phyloP scores from a whole-genome alignment of 2,329 filamentous ascomycete genomes.

The Lasiodiplodia sp. region DNA sequence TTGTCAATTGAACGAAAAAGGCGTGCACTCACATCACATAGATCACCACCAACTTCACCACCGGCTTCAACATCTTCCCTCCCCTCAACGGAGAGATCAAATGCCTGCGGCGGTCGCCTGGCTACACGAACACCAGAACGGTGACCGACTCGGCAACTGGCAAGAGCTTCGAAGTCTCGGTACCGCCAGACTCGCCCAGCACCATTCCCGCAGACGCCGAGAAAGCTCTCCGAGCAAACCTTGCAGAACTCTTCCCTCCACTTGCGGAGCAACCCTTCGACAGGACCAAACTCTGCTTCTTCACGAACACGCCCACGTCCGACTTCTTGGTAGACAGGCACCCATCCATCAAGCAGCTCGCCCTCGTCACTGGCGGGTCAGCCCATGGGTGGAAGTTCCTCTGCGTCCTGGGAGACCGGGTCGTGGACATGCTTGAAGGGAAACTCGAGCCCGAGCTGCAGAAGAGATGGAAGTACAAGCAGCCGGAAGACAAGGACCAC shows the following conservation, averaged over 20 bases:
- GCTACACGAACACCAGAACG: constrained; percentile 23
- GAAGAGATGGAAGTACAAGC: constrained; percentile 28
- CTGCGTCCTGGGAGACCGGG: constrained; percentile 63
- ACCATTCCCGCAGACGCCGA: constrained; percentile 26
- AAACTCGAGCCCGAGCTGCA: constrained; percentile 22
- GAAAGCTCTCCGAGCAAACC: constrained; percentile 14
- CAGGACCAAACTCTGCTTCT: constrained; percentile 61
- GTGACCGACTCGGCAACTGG: constrained; percentile 4
- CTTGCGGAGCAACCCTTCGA: constrained; percentile 52
- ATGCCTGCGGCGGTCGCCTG: constrained; percentile 24
- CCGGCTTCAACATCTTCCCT: constrained; percentile 30
- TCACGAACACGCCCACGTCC: constrained; percentile 63
- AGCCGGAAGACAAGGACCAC: constrained; percentile 11
- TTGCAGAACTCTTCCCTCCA: constrained; percentile 25
- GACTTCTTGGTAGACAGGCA: constrained; percentile 63
- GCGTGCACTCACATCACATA: neutral
- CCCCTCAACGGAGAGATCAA: constrained; percentile 29
- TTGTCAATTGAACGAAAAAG: neutral
- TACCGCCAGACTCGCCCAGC: constrained; percentile 23
- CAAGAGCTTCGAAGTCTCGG: constrained; percentile 16
- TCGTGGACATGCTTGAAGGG: constrained; percentile 50
- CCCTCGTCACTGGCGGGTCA: constrained; percentile 67
- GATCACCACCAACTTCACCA: constrained; percentile 29
- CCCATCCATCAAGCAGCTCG: constrained; percentile 56
- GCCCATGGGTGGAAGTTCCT: constrained; percentile 70